Evolutionary conservation across 306 rosid species (phyloP), one percentile per base, ranked within the genome.

Genomic region (Luffa acutangula): DNA sequence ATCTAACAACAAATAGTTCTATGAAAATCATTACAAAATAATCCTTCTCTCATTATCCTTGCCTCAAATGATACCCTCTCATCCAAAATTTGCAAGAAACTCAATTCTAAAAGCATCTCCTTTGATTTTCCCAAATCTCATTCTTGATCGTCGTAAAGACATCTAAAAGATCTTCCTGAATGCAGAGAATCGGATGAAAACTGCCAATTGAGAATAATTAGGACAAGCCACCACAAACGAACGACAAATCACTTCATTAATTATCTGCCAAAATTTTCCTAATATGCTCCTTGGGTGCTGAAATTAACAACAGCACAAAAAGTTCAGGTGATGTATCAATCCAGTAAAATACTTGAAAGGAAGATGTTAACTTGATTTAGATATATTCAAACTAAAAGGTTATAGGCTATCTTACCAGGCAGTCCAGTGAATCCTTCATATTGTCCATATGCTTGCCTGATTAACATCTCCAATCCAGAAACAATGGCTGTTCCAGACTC

Each of bases 361-460:
- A 81, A 46, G 72, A 76, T 25, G 17, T 7, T 36, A 75, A 84
- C 62, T n/a, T 9, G 9, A 14, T 78, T 37, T 9, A 79, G 64
- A 66, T 57, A 54, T 71, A 75, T 42, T 70, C 5, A 42, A 70
- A 43, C 51, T 41, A 33, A 48, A 2, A 64, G 31, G 52, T 11
- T 64, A 45, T 6, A 21, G 9, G 43, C 34, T 75, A 76, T 75
- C 84, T 82, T 89, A 95, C 98, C 98, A n/a, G 97, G 97, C 85
- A 86, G 86, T 41, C 97, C 97, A 45, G 97, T 91, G 85, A 83
- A 95, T 63, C 82, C 90, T 83, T 95, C 98, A 53, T 74, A 92
- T 77, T 92, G 97, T 79, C 78, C 91, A 84, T 85, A 91, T 41
- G 97, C 97, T 86, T 95, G 98, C 79, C 97, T 95, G 66, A 90